A percentile compares a stretch with the other conserved stretches of the same genome.
These are phyloP conservation scores for Mycena indigotica DNA, from an alignment of 768 basidiomycete species.

Conservation along the genomic window DNA sequence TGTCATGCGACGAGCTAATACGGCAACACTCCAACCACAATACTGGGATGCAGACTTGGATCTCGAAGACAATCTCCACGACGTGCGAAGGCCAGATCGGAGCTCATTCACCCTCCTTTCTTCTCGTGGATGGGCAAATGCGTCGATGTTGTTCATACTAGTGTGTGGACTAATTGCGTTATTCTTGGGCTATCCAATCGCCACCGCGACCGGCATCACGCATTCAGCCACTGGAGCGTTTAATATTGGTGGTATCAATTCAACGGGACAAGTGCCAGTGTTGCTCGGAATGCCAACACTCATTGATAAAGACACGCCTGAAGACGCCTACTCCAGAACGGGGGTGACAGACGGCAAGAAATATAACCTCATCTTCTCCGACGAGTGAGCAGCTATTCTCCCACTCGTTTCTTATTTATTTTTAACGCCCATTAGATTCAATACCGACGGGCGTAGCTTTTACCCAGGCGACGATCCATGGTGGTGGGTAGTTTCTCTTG, in stretches of 20 bases:
- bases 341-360: slow-evolving; percentile 36
- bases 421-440: slow-evolving; percentile 32
- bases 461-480: slow-evolving; percentile 82
- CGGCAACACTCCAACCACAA: slow-evolving; percentile 44
- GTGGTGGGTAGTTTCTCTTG: slow-evolving; percentile 34
- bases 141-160: slow-evolving; percentile 57
- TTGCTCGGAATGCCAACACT: slow-evolving; percentile 63
- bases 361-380: slow-evolving; percentile 61
- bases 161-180: slow-evolving; percentile 56
- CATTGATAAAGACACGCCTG: slow-evolving; percentile 79
- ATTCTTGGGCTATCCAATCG: slow-evolving; percentile 76
- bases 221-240: slow-evolving; percentile 46
- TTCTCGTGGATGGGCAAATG: slow-evolving; percentile 63
- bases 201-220: slow-evolving; percentile 26
- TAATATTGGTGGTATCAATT: slow-evolving; percentile 76
- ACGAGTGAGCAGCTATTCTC: slow-evolving; percentile 42
- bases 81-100: slow-evolving; percentile 48
- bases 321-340: slow-evolving; percentile 49
- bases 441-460: slow-evolving; percentile 60
- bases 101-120: slow-evolving; percentile 56
- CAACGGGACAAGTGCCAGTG: slow-evolving; percentile 66
- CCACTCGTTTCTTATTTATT: not conserved
- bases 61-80: slow-evolving; percentile 70
- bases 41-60: slow-evolving; percentile 60
- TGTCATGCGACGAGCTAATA: slow-evolving; percentile 24